A percentile compares a stretch with the other conserved stretches of the same genome.
Evolutionary conservation across 805 yeast species (phyloP).

Genomic region (Metschnikowia proteae): DNA sequence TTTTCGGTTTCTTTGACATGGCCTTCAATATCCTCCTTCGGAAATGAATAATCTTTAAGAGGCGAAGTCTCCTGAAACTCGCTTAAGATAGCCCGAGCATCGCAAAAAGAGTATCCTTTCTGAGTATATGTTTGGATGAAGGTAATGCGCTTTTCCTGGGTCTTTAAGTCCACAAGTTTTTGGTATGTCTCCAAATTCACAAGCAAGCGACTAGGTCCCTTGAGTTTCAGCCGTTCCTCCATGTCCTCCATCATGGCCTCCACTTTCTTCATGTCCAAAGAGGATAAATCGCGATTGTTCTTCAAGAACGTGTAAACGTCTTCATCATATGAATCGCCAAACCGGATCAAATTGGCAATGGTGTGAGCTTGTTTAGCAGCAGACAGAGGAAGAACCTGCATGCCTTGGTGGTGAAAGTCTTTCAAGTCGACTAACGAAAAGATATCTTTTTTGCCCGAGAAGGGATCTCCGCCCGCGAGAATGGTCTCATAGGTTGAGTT

Average conservation of each 20-base stretch:
- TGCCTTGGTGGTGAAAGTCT: conserved; percentile 27
- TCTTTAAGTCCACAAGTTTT: conserved; percentile 19
- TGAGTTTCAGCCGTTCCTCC: conserved; percentile 23
- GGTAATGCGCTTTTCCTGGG: conserved; percentile 27
- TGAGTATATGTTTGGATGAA: conserved; percentile 20
- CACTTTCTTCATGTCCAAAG: conserved; percentile 23
- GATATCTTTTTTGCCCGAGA: conserved; percentile 31
- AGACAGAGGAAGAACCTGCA: conserved; percentile 24
- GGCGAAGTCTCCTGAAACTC: conserved; percentile 23
- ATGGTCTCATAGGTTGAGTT: conserved; percentile 27
- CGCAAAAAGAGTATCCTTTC: conserved; percentile 18
- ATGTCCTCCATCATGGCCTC: conserved; percentile 23
- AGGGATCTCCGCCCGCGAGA: conserved; percentile 40
- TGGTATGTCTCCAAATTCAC: conserved; percentile 22
- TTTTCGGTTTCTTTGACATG: conserved; percentile 19
- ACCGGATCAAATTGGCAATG: conserved; percentile 22
- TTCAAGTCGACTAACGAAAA: conserved; percentile 30
- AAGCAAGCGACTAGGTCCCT: conserved; percentile 25
- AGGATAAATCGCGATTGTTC: conserved; percentile 17
- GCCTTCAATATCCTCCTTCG: conserved; percentile 9
- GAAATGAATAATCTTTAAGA: conserved; percentile 12
- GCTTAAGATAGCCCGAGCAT: conserved; percentile 22
- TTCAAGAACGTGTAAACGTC: conserved; percentile 17
- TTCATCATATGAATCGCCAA: conserved; percentile 25
- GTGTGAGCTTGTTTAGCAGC: conserved; percentile 31